Evolutionary conservation across 257 asterid genomes (phyloP).

Genomic region (Jaltomata sinuosa): DNA sequence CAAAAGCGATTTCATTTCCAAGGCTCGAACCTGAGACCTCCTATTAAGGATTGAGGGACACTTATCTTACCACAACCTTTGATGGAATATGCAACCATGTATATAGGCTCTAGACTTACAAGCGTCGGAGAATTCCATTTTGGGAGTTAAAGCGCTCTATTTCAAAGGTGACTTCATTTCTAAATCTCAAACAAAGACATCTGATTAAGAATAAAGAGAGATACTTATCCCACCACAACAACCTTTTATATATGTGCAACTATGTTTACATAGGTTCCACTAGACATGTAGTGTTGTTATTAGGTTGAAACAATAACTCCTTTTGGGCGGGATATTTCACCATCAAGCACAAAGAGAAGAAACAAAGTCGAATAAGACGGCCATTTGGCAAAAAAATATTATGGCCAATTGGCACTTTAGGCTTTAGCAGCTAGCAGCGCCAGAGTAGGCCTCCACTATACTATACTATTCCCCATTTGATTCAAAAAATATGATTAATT

Average conservation of each 20-base stretch:
- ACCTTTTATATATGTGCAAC: not conserved
- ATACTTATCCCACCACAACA: not conserved
- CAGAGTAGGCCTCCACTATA: conserved; percentile 1
- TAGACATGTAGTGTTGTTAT: not conserved
- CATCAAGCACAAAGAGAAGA: not conserved
- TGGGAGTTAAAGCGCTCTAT: not conserved
- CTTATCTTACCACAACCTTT: not conserved
- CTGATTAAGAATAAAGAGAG: not conserved
- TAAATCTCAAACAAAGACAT: rapidly evolving
- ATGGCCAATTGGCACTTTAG: not conserved
- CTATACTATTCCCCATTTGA: not conserved
- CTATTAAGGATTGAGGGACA: not conserved
- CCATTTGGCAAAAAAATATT: not conserved
- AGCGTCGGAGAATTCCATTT: not conserved
- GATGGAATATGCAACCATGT: not conserved
- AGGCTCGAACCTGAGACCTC: rapidly evolving
- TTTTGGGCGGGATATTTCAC: not conserved
- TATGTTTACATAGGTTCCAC: not conserved
- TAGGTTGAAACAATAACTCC: not conserved
- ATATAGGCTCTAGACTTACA: not conserved
- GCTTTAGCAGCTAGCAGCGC: not conserved
- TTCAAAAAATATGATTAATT: not conserved
- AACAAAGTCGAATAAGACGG: conserved; percentile 2
- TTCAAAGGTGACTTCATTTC: not conserved
- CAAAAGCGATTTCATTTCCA: not conserved